These are phyloP conservation scores for Aspergillus carbonarius DNA, from an alignment of 2,329 filamentous ascomycete genomes.

Conservation along the genomic window DNA sequence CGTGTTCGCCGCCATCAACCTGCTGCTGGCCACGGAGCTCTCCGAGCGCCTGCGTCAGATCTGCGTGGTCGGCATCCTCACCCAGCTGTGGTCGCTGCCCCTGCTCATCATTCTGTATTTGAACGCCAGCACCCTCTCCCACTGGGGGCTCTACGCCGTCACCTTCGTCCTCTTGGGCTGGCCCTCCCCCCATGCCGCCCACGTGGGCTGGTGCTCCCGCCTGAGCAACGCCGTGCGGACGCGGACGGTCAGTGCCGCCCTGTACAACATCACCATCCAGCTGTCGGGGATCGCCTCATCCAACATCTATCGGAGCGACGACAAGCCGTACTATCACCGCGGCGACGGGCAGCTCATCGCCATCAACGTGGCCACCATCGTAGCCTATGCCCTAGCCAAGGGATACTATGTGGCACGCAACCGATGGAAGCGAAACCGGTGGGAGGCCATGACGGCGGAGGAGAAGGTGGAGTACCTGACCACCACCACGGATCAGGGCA, in stretches of 20 bases:
- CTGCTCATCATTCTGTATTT: slow-evolving; percentile 49
- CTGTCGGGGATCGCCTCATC: slow-evolving; percentile 30
- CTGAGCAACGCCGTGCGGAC: slow-evolving; percentile 39
- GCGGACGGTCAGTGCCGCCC: slow-evolving; percentile 34
- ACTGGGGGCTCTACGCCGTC: slow-evolving; percentile 53
- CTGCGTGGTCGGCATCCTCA: slow-evolving; percentile 51
- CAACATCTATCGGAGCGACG: slow-evolving; percentile 41
- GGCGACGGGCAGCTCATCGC: slow-evolving; percentile 54
- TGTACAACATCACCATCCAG: slow-evolving; percentile 45
- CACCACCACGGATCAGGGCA: slow-evolving; percentile 54
- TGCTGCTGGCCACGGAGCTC: slow-evolving; percentile 34
- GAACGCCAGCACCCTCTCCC: slow-evolving; percentile 40
- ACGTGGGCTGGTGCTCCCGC: slow-evolving; percentile 29
- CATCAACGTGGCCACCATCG: slow-evolving; percentile 50
- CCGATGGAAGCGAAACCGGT: slow-evolving; percentile 38
- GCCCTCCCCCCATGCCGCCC: slow-evolving; percentile 14
- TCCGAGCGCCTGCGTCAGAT: slow-evolving; percentile 51
- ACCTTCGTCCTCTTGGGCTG: slow-evolving; percentile 45
- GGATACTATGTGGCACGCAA: slow-evolving; percentile 30
- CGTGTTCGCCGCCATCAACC: slow-evolving; percentile 54
- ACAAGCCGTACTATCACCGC: slow-evolving; percentile 53
- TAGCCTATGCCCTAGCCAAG: slow-evolving; percentile 45
- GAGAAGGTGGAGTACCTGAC: slow-evolving; percentile 51
- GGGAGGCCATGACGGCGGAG: slow-evolving; percentile 48
- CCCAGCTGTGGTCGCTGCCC: slow-evolving; percentile 53